Evolutionary conservation across 495 filamentous ascomycete species (phyloP).

Genomic region (Diplogelasinospora grovesii): DNA sequence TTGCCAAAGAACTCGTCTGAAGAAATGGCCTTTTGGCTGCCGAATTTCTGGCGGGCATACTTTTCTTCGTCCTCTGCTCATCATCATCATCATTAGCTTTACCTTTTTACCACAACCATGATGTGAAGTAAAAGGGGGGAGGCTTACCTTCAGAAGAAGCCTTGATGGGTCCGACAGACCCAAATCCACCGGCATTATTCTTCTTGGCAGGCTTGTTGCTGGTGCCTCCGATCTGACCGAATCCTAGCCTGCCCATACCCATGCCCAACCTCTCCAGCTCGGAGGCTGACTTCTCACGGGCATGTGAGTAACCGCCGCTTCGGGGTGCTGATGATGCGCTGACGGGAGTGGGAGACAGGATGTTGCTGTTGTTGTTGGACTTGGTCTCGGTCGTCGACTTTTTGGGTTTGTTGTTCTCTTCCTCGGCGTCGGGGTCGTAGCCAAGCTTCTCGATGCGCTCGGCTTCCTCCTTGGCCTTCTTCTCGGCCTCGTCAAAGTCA

Average conservation of each 20-base stretch:
- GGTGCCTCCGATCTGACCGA: slow-evolving; percentile 77
- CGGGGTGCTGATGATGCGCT: slow-evolving; percentile 56
- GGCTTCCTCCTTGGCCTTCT: slow-evolving; percentile 94
- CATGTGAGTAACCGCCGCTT: slow-evolving; percentile 49
- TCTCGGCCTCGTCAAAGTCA: slow-evolving; percentile 96
- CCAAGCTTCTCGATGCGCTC: slow-evolving; percentile 95
- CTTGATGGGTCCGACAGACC: slow-evolving; percentile 69
- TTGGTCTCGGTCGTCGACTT: slow-evolving; percentile 25
- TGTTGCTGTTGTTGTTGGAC: slow-evolving; percentile 43
- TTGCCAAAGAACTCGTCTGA: slow-evolving; percentile 98
- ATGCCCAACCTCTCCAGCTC: slow-evolving; percentile 89
- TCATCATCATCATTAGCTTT: neutral
- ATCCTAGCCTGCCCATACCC: slow-evolving; percentile 81
- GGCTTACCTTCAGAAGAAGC: slow-evolving; percentile 61
- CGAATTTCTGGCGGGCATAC: slow-evolving; percentile 74
- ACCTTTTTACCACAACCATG: no score
- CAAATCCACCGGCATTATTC: slow-evolving; percentile 72
- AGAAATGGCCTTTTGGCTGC: slow-evolving; percentile 88
- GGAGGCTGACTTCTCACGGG: slow-evolving; percentile 51
- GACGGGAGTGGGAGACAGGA: slow-evolving; percentile 68
- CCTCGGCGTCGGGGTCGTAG: slow-evolving; percentile 90
- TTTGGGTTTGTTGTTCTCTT: slow-evolving; percentile 44
- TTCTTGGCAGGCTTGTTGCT: slow-evolving; percentile 61
- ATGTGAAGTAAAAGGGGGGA: neutral
- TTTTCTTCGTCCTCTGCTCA: slow-evolving; percentile 60